Evolutionary conservation across 495 filamentous ascomycete species (phyloP).

Genomic region (Hypoxylon rickii): DNA sequence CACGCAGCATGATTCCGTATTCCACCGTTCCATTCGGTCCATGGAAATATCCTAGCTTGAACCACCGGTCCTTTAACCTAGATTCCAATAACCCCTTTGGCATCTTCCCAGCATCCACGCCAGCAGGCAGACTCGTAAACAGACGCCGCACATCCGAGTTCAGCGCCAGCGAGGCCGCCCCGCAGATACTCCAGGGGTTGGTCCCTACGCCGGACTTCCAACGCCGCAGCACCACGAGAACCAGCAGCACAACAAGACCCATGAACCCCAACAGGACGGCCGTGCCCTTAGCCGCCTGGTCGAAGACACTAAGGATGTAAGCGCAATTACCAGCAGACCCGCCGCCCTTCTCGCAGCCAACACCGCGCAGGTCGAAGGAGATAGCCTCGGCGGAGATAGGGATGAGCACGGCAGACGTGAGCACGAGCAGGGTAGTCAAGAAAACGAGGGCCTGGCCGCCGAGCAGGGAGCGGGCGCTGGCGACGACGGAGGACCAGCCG

Average conservation of each 20-base stretch:
- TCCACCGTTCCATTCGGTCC: slow-evolving; percentile 34
- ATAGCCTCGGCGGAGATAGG: slow-evolving; percentile 42
- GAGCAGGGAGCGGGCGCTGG: slow-evolving; percentile 31
- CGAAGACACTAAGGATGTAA: slow-evolving; percentile 42
- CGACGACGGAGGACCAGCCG: slow-evolving; percentile 31
- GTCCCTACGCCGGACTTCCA: slow-evolving; percentile 44
- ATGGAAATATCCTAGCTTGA: slow-evolving; percentile 43
- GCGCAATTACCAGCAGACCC: slow-evolving; percentile 38
- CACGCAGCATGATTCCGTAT: slow-evolving; percentile 42
- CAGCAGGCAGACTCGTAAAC: slow-evolving; percentile 31
- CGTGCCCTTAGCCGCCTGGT: slow-evolving; percentile 31
- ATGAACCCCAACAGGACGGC: slow-evolving; percentile 35
- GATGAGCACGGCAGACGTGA: slow-evolving; percentile 38
- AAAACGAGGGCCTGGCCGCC: slow-evolving; percentile 37
- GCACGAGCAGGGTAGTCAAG: slow-evolving; percentile 34
- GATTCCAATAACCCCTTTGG: slow-evolving; percentile 28
- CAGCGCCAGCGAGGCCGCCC: slow-evolving; percentile 41
- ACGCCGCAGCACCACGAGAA: slow-evolving; percentile 29
- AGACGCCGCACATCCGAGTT: slow-evolving; percentile 38
- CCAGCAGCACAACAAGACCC: slow-evolving; percentile 30
- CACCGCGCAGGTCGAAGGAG: slow-evolving; percentile 39
- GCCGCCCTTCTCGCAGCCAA: slow-evolving; percentile 26
- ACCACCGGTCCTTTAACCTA: slow-evolving; percentile 35
- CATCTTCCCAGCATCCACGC: slow-evolving; percentile 23
- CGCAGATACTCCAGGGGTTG: slow-evolving; percentile 50